Evolutionary conservation across 306 rosid species (phyloP).

Genomic region (Hippophae tibetana): DNA sequence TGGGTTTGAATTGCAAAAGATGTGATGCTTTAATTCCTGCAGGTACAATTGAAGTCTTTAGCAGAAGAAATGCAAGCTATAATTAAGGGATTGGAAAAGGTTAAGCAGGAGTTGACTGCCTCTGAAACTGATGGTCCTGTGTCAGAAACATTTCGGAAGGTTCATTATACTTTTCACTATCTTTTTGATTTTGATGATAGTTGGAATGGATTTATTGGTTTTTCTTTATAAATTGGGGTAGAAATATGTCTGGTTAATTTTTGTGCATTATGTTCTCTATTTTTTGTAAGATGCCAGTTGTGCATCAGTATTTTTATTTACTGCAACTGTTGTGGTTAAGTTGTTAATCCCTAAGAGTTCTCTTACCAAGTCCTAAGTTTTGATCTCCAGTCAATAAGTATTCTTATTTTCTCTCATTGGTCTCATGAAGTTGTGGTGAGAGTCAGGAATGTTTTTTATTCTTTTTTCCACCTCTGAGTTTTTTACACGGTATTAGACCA

Average conservation of each 20-base stretch:
- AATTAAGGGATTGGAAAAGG: constrained; percentile 80
- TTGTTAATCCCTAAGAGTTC: too few relatives aligned
- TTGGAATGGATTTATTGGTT: neutral
- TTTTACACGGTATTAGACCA: too few relatives aligned
- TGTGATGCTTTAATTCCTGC: constrained; percentile 28
- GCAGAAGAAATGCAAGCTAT: constrained; percentile 99
- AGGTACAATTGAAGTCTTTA: constrained; percentile 97
- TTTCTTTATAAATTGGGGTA: neutral
- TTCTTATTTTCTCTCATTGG: too few relatives aligned
- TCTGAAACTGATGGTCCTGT: constrained; percentile 90
- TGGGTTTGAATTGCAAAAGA: constrained; percentile 10
- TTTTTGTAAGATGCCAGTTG: too few relatives aligned
- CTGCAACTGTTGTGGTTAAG: too few relatives aligned
- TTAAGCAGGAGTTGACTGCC: constrained; percentile 77
- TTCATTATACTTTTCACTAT: constrained; percentile 17
- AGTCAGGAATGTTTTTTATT: too few relatives aligned
- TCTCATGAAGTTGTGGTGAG: too few relatives aligned
- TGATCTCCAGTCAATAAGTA: too few relatives aligned
- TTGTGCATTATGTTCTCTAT: too few relatives aligned
- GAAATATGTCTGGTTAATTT: neutral
- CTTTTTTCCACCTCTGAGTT: too few relatives aligned
- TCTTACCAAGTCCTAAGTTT: too few relatives aligned
- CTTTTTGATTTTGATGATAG: neutral
- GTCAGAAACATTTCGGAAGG: constrained; percentile 71
- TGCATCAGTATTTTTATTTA: too few relatives aligned